Percentiles rank a stretch among this genome's conserved stretches.
These are phyloP conservation scores for Nigrospora osmanthi DNA, from an alignment of 2,329 filamentous ascomycete genomes.

Conservation along the genomic window DNA sequence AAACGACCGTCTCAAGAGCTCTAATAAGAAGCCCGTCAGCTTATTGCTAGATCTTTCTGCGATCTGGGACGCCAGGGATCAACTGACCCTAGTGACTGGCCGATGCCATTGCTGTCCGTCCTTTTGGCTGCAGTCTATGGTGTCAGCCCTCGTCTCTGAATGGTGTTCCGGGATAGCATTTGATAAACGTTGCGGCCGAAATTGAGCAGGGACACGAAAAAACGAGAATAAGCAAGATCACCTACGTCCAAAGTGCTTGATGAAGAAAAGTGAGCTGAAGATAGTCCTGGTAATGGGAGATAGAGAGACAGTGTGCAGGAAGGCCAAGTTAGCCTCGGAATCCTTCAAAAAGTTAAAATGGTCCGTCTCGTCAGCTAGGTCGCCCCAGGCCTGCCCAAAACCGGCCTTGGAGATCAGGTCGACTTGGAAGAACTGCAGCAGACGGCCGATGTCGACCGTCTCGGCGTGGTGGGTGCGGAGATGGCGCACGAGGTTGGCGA, in stretches of 20 bases:
- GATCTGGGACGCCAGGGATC: background rate
- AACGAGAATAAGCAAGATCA: no score
- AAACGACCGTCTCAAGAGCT: constrained; percentile 9
- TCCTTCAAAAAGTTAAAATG: constrained; percentile 14
- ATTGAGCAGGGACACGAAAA: no score
- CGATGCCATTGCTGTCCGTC: constrained; percentile 15
- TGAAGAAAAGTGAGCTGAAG: constrained; percentile 12
- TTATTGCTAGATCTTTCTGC: no score
- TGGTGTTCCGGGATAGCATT: no score
- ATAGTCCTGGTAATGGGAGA: constrained; percentile 12
- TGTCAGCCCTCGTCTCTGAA: no score
- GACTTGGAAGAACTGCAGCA: constrained; percentile 15
- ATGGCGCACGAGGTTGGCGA: constrained; percentile 12
- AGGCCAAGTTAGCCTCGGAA: constrained; percentile 11
- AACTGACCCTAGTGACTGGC: constrained; percentile 12
- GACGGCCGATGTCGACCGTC: constrained; percentile 9
- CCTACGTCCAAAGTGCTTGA: constrained; percentile 8
- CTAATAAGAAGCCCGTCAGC: background rate
- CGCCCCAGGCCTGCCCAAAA: constrained; percentile 15
- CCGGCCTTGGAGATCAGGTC: constrained; percentile 16
- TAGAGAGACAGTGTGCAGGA: constrained; percentile 13
- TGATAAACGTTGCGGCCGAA: no score
- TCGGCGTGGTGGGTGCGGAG: constrained; percentile 6
- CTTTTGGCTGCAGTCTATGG: constrained; percentile 5
- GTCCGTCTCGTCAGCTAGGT: constrained; percentile 14